phyloP scores from a whole-genome alignment of 441 rosid genomes.

The Pelargonium citronellum region DNA sequence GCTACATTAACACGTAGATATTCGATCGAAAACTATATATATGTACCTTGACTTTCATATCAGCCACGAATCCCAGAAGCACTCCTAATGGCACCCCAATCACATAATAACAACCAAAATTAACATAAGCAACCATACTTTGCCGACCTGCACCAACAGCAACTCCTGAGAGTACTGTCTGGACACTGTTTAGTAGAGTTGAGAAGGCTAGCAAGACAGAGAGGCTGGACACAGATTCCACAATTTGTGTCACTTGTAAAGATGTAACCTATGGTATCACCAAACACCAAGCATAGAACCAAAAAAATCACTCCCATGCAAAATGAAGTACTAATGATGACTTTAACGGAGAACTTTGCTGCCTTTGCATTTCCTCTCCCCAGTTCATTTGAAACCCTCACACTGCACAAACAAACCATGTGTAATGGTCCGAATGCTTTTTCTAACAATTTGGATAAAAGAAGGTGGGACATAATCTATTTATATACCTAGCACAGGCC shows the following conservation, averaged over 20 bases:
- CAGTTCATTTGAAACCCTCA: constrained; percentile 64
- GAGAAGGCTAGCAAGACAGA: constrained; percentile 50
- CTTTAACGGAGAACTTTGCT: constrained; percentile 48
- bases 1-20: background rate
- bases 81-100: constrained; percentile 41
- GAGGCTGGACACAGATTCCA: constrained; percentile 36
- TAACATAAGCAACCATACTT: constrained; percentile 37
- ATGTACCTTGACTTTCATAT: constrained; percentile 27
- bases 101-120: constrained; percentile 33
- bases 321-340: constrained; percentile 32
- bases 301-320: constrained; percentile 38
- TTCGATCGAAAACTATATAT: background rate
- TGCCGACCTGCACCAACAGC: constrained; percentile 45
- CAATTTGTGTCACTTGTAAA: constrained; percentile 43
- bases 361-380: constrained; percentile 55
- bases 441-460: background rate
- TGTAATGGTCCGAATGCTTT: too few relatives aligned
- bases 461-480: background rate
- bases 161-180: constrained; percentile 53
- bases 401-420: constrained; percentile 26
- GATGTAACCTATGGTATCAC: constrained; percentile 36
- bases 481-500: constrained; percentile 41
- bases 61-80: constrained; percentile 29
- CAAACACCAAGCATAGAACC: constrained; percentile 37
- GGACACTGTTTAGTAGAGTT: constrained; percentile 48